Conservation (phyloP, 2,329 filamentous ascomycete genomes). For the Hypoxylon sp. region DNA sequence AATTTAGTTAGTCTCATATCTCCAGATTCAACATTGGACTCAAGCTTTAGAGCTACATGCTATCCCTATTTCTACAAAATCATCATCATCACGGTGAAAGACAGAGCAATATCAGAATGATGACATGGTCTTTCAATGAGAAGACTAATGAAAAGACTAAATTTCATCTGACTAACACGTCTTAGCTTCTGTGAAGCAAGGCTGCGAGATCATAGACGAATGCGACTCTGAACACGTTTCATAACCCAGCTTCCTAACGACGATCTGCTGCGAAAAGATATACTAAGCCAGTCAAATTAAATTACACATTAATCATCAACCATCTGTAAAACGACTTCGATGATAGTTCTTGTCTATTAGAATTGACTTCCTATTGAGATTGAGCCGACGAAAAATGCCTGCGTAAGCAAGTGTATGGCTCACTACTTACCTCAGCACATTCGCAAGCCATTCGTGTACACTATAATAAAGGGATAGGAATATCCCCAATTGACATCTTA, state of each 20-base stretch:
- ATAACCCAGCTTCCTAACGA: not conserved
- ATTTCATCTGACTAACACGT: not conserved
- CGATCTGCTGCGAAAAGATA: not conserved
- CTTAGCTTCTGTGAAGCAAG: not conserved
- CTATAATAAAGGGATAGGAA: conserved; percentile 12
- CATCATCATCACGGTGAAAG: not conserved
- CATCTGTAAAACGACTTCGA: conserved; percentile 5
- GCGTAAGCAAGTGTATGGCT: conserved; percentile 29
- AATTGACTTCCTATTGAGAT: not conserved
- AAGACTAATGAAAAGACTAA: not conserved
- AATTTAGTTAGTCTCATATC: conserved; percentile 27
- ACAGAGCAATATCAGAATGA: not conserved
- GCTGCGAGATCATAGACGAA: conserved; percentile 5
- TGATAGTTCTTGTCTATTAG: not conserved
- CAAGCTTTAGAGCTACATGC: conserved; percentile 16
- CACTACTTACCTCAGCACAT: conserved; percentile 8
- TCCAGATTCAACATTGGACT: not conserved
- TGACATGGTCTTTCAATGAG: not conserved
- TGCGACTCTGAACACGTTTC: conserved; percentile 32
- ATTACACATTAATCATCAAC: not conserved
- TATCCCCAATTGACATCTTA: conserved; percentile 38
- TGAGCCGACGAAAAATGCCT: conserved; percentile 10
- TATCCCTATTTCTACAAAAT: conserved; percentile 10
- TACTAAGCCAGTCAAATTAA: not conserved
- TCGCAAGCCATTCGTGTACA: conserved; percentile 24